Evolutionary conservation across 129 eudicot species (phyloP).

Genomic region (Chrysanthemum makinoi): DNA sequence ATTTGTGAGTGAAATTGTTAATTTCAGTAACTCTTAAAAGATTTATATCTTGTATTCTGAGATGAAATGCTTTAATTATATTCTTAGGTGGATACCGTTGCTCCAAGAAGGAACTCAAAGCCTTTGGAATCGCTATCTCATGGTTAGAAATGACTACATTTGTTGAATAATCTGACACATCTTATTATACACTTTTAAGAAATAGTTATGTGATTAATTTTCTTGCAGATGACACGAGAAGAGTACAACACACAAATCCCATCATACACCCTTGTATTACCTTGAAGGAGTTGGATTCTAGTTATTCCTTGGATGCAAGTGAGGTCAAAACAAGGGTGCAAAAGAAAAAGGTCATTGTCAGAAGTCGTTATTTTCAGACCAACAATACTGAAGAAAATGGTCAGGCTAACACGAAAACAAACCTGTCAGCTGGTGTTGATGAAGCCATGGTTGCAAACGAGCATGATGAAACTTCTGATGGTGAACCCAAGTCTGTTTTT

Average conservation of each 20-base stretch:
- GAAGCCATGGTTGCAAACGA: slow-evolving; percentile 12
- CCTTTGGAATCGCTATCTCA: slow-evolving; percentile 24
- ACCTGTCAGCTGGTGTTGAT: slow-evolving; percentile 5
- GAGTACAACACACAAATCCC: slow-evolving; percentile 28
- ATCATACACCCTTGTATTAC: slow-evolving; percentile 57
- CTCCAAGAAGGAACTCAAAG: slow-evolving; percentile 24
- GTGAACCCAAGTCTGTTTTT: slow-evolving; percentile 24
- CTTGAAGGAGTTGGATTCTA: slow-evolving; percentile 39
- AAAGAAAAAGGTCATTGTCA: slow-evolving; percentile 38
- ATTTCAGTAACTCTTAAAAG: neutral
- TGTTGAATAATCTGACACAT: neutral
- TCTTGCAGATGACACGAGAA: slow-evolving; percentile 25
- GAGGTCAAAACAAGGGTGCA: slow-evolving; percentile 34
- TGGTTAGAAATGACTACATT: slow-evolving; percentile 41
- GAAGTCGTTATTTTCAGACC: slow-evolving; percentile 57
- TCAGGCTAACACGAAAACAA: slow-evolving; percentile 5
- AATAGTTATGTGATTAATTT: slow-evolving; percentile 14
- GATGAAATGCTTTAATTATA: slow-evolving; percentile 8
- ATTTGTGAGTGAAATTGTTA: slow-evolving; percentile 26
- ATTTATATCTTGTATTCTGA: neutral
- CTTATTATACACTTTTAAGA: neutral
- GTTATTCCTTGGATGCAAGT: slow-evolving; percentile 22
- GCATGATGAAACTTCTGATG: slow-evolving; percentile 17
- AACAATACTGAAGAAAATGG: slow-evolving; percentile 27
- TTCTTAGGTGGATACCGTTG: slow-evolving; percentile 35